phyloP scores from a whole-genome alignment of 2,329 filamentous ascomycete species.

The Aureobasidium sp. region DNA sequence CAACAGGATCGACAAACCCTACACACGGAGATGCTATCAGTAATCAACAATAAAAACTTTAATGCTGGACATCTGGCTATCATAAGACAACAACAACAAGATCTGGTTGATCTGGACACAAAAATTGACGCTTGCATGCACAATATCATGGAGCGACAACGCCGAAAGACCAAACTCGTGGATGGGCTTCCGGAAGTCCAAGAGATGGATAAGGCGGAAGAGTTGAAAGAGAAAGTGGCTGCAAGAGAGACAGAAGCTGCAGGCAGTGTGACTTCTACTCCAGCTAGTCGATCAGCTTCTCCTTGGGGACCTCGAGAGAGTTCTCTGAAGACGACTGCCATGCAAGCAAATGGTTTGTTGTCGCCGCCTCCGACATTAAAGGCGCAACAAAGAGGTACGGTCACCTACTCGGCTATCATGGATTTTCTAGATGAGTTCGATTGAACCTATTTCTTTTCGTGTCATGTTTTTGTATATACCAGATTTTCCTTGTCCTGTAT shows the following conservation, averaged over 20 bases:
- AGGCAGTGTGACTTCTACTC: not conserved
- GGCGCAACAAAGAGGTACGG: not conserved
- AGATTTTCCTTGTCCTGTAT: not conserved
- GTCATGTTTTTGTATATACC: not conserved
- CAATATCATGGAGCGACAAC: not conserved
- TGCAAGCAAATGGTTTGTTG: not conserved
- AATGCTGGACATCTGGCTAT: not conserved
- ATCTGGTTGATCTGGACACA: not conserved
- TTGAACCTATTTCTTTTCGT: not conserved
- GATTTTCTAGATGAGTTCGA: conserved; percentile 8
- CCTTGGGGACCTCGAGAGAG: not conserved
- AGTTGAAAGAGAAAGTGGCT: not conserved
- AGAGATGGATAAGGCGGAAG: conserved; percentile 5
- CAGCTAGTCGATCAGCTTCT: not conserved
- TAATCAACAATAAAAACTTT: not conserved
- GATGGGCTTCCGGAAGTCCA: conserved; percentile 3
- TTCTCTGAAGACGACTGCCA: not conserved
- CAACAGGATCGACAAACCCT: not conserved
- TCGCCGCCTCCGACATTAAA: not conserved
- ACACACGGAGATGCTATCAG: not conserved
- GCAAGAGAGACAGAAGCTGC: not conserved
- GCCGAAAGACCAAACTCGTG: not conserved
- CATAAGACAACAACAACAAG: not conserved
- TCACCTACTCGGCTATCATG: conserved; percentile 1
- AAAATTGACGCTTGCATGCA: not conserved